These are phyloP conservation scores for Metarhizium rileyi DNA, from an alignment of 2,329 filamentous ascomycete genomes.

Conservation along the genomic window DNA sequence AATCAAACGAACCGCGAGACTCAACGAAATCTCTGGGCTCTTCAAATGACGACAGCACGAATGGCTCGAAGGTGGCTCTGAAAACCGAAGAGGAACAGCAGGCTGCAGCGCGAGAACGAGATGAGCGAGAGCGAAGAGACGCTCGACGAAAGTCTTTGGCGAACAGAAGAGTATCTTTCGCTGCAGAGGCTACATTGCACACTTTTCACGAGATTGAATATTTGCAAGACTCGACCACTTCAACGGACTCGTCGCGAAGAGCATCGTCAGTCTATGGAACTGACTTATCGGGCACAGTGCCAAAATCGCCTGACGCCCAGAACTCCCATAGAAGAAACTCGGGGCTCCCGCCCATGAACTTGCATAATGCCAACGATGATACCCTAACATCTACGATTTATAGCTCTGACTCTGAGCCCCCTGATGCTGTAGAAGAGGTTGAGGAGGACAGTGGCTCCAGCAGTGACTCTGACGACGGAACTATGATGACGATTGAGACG, in stretches of 20 bases:
- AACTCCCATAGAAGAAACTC: constrained; percentile 56
- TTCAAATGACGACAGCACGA: constrained; percentile 14
- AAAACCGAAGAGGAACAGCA: constrained; percentile 63
- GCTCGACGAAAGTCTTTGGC: constrained; percentile 87
- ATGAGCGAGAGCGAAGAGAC: constrained; percentile 69
- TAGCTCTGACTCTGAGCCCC: constrained; percentile 55
- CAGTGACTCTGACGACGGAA: constrained; percentile 62
- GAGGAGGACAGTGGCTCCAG: constrained; percentile 37
- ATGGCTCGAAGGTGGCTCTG: constrained; percentile 49
- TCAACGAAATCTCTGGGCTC: constrained; percentile 9
- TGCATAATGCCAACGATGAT: constrained; percentile 55
- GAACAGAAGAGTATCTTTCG: constrained; percentile 90
- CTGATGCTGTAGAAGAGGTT: constrained; percentile 45
- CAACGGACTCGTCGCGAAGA: constrained; percentile 65
- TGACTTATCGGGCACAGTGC: constrained; percentile 28
- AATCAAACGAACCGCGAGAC: constrained; percentile 2
- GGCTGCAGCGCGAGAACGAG: constrained; percentile 57
- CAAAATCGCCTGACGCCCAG: constrained; percentile 55
- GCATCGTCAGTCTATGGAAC: constrained; percentile 47
- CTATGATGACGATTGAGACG: constrained; percentile 72
- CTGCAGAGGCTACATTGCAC: constrained; percentile 91
- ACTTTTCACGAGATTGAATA: constrained; percentile 95
- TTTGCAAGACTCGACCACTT: constrained; percentile 75
- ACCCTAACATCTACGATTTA: constrained; percentile 70
- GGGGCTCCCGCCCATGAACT: constrained; percentile 52